phyloP scores from a whole-genome alignment of 1,284 basidiomycete species.

The Leccinum subrobustum region DNA sequence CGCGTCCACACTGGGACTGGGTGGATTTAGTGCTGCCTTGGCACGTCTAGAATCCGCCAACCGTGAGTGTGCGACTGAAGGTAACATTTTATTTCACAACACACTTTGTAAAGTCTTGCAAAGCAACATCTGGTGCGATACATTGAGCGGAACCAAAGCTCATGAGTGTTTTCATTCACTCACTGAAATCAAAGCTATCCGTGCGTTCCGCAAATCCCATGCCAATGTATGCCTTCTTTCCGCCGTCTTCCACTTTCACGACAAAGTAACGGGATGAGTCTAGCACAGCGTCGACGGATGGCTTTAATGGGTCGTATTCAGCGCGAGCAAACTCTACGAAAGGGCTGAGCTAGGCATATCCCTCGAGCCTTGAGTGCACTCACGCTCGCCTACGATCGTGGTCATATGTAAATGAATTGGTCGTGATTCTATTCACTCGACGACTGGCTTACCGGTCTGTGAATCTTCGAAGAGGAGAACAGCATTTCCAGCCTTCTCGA shows the following conservation, averaged over 20 bases:
- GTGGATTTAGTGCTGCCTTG: constrained; percentile 58
- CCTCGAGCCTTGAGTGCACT: constrained; percentile 27
- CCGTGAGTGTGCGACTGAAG: neutral
- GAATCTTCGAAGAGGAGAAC: constrained; percentile 74
- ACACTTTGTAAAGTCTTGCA: constrained; percentile 95
- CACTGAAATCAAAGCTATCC: constrained; percentile 93
- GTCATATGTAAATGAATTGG: constrained; percentile 7
- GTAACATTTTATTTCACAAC: constrained; percentile 10
- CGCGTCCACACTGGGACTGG: constrained; percentile 38
- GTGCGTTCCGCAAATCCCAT: constrained; percentile 91
- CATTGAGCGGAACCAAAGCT: constrained; percentile 4
- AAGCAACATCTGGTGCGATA: constrained; percentile 73
- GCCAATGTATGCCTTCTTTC: constrained; percentile 88
- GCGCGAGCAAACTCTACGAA: constrained; percentile 83
- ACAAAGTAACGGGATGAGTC: constrained; percentile 98
- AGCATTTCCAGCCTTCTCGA: constrained; percentile 66
- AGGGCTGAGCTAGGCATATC: constrained; percentile 9
- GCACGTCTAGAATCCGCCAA: constrained; percentile 50
- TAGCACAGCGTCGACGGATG: constrained; percentile 91
- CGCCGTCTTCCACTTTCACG: constrained; percentile 84
- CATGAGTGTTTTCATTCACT: constrained; percentile 29
- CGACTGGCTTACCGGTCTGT: constrained; percentile 55
- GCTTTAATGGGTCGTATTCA: constrained; percentile 80
- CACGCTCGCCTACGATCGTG: constrained; percentile 55
- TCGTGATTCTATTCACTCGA: constrained; percentile 1